Evolutionary conservation across 2,329 filamentous ascomycete species (phyloP), one percentile per base, ranked within the genome.

Genomic region (Colletotrichum trifolii): DNA sequence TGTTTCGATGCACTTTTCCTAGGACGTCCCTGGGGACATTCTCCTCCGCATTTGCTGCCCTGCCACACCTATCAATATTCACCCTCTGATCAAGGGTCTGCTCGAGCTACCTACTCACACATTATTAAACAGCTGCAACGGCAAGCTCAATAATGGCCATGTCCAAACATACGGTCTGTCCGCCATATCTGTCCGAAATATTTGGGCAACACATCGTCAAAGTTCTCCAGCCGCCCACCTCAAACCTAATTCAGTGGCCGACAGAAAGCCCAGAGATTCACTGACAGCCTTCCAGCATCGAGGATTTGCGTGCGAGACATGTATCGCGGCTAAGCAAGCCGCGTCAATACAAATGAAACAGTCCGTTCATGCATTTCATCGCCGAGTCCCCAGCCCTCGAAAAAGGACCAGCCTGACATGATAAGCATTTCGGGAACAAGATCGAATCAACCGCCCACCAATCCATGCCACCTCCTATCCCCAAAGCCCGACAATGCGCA

Each of bases 1-100:
- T 48, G 62, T 65, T 65, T 65, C 57, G 49, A 42, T 55, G 62
- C 33, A 25, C 34, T 40, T 38, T 46, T 52, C 46, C 61, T 46
- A 47, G 58, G 38, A 47, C 52, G 61, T 33, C 46, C 47, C 57
- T 61, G 62, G 25, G 25, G 25, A 25, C 4, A 25, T 25, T 25
- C 3, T 25, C 4, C 25, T 25, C 46, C 46, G n/a, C 35, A 9
- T 8, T n/a, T 36, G 15, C 36, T 17, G 15, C 33, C 10, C 36
- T 34, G 35, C 15, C 36, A 43, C 43, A 17, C 43, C 38, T 39
- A 54, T 25, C 25, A 25, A 25, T 25, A 25, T 25, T 25, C 25
- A 25, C 25, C 25, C 25, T 25, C 25, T 5, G 25, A 25, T 52
- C 15, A 50, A 47, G 62, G 58, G 58, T 56, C 42, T 43, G 7